phyloP scores from a whole-genome alignment of 2,329 filamentous ascomycete genomes.

The Aspergillus fischeri region DNA sequence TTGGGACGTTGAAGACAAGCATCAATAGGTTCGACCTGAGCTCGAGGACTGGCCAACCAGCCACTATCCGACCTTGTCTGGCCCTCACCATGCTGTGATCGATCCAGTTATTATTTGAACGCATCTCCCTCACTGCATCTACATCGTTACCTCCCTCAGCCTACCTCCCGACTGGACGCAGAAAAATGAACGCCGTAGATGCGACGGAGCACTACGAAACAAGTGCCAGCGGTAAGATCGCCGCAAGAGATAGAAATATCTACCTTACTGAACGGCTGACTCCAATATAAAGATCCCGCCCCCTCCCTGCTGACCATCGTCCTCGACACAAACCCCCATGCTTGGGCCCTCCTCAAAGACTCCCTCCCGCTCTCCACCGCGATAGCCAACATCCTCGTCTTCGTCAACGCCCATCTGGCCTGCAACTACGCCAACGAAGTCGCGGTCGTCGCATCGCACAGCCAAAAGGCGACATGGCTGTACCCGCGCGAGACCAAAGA shows the following conservation, averaged over 20 bases:
- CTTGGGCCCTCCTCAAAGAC: constrained; percentile 75
- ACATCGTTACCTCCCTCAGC: no score
- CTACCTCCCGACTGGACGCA: no score
- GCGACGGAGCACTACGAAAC: constrained; percentile 54
- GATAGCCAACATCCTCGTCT: constrained; percentile 85
- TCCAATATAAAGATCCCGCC: constrained; percentile 44
- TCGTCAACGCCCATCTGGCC: constrained; percentile 93
- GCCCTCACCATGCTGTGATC: no score
- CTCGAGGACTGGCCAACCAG: no score
- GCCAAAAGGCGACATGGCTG: constrained; percentile 80
- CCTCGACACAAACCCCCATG: constrained; percentile 93
- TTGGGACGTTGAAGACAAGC: no score
- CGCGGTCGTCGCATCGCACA: constrained; percentile 84
- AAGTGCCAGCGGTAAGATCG: constrained; percentile 39
- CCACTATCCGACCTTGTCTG: no score
- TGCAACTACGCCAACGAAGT: constrained; percentile 93
- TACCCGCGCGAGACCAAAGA: constrained; percentile 57
- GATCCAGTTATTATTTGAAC: no score
- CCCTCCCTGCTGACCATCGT: constrained; percentile 87
- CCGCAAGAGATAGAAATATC: neutral
- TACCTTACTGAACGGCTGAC: neutral
- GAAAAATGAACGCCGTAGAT: constrained; percentile 62
- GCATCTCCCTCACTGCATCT: no score
- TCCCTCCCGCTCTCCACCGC: constrained; percentile 77
- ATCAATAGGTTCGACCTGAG: no score